Conservation (phyloP, 1,284 basidiomycete species). For the Omphalotus olearius region DNA sequence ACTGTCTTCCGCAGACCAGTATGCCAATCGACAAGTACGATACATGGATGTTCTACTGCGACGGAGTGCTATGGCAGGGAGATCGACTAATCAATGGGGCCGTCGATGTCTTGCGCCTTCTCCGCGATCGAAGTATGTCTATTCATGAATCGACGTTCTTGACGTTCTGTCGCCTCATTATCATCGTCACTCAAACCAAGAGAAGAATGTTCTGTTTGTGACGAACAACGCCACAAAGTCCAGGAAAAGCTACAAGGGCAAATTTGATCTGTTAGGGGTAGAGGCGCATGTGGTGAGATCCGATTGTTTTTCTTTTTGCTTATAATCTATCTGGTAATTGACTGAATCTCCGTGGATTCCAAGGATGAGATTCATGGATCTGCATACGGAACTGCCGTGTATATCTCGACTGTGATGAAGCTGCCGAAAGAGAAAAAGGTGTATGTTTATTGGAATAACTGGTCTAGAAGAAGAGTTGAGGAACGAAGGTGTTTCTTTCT, state of each 20-base stretch:
- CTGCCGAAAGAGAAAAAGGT: conserved; percentile 91
- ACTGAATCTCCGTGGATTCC: conserved; percentile 4
- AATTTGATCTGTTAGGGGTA: conserved; percentile 88
- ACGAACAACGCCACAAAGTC: conserved; percentile 99
- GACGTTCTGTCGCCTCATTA: background rate
- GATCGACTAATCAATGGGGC: conserved; percentile 77
- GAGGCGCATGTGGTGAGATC: conserved; percentile 74
- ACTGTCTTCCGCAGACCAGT: conserved; percentile 46
- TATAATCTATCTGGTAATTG: conserved; percentile 16
- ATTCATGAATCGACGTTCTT: background rate
- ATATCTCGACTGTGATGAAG: conserved; percentile 86
- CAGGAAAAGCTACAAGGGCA: conserved; percentile 80
- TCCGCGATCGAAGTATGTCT: conserved; percentile 61
- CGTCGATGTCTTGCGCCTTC: conserved; percentile 64
- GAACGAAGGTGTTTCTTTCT: conserved; percentile 74
- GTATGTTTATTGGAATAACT: conserved; percentile 90
- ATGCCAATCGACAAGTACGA: conserved; percentile 76
- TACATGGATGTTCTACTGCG: conserved; percentile 95
- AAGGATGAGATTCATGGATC: conserved; percentile 96
- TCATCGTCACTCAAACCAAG: conserved; percentile 30
- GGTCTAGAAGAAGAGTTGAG: conserved; percentile 92
- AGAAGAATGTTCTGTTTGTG: conserved; percentile 90
- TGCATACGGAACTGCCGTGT: conserved; percentile 91
- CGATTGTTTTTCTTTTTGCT: background rate
- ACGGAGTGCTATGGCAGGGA: conserved; percentile 94